These are phyloP conservation scores for Aquanectria penicillioides DNA, from an alignment of 2,329 filamentous ascomycete species.

Conservation along the genomic window DNA sequence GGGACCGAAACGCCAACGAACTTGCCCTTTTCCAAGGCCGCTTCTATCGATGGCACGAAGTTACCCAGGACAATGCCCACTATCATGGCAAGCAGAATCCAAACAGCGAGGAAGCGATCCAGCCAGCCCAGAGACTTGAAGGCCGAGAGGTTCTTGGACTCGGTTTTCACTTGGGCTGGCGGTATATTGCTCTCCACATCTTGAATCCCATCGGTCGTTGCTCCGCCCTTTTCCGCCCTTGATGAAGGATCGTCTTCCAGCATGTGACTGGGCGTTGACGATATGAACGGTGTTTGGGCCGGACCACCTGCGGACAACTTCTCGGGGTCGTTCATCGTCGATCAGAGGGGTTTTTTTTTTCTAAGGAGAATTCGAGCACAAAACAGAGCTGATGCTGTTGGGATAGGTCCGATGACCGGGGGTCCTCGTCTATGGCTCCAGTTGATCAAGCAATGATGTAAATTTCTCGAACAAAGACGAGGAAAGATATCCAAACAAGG, in stretches of 20 bases:
- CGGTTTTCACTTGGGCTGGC: neutral
- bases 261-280: too few species aligned
- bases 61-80: conserved; percentile 81
- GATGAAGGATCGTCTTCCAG: neutral
- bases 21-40: conserved; percentile 72
- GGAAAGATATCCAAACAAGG: too few species aligned
- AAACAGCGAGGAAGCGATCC: conserved; percentile 72
- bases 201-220: neutral
- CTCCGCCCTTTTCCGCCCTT: conserved; percentile 1
- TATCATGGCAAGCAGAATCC: conserved; percentile 84
- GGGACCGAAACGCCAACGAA: conserved; percentile 77
- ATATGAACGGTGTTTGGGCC: too few species aligned
- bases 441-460: too few species aligned
- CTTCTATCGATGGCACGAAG: conserved; percentile 71
- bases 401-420: too few species aligned
- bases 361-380: too few species aligned
- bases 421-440: too few species aligned
- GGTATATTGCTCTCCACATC: conserved; percentile 22
- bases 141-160: conserved; percentile 43
- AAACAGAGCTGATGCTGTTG: neutral
- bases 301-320: too few species aligned
- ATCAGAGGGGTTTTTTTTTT: too few species aligned
- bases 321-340: too few species aligned
- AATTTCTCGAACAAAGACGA: too few species aligned
- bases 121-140: conserved; percentile 68